Base-by-base conservation (phyloP, 768 basidiomycete genomes). In the Suillus bovinus region DNA sequence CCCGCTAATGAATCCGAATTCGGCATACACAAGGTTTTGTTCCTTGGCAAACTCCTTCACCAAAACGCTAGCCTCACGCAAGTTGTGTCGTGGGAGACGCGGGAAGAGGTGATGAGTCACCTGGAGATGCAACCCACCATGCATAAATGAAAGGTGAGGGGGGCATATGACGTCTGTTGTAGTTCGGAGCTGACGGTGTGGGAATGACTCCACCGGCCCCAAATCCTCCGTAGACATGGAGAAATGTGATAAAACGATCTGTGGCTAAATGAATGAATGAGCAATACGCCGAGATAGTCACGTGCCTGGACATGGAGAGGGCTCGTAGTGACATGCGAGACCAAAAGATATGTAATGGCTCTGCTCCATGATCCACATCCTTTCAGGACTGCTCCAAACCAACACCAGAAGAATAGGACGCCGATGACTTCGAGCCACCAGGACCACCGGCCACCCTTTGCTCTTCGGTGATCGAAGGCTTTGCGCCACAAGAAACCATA, bases 71-170 rank as follows among this genome's bases (percentile, higher is more conserved):
- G 96, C 96, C 60, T 86, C 80, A 39, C 86, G 84, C 59, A 99
- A 82, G 72, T 97, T 95, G 80, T 99, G 96, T 42, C 97, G 82
- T 3, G 97, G 97, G 1, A 98, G 81, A 13, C 97, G 88, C 22
- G 97, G 97, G 80, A 98, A 98, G 62, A 99, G 83, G 74, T 98
- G 96, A 69, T 99, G 97, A 2, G 96, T 94, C 47, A 98, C 93
- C 76, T 99, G 97, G 14, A 99, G 86, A 68, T 99, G 94, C 22
- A 99, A 84, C n/a, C 97, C 97, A 13, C 97, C 97, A 70, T 99
- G 97, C 38, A 99, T 77, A 71, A 95, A 98, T 58, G 84, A 91
- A 67, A 98, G 82, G 36, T 86, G 85, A 1, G 88, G 81, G 3
- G 87, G 85, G 76, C 97, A 99, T 64, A 92, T 85, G 46, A 99